Evolutionary conservation across 768 basidiomycete species (phyloP).

Genomic region (Pholiota microspora): DNA sequence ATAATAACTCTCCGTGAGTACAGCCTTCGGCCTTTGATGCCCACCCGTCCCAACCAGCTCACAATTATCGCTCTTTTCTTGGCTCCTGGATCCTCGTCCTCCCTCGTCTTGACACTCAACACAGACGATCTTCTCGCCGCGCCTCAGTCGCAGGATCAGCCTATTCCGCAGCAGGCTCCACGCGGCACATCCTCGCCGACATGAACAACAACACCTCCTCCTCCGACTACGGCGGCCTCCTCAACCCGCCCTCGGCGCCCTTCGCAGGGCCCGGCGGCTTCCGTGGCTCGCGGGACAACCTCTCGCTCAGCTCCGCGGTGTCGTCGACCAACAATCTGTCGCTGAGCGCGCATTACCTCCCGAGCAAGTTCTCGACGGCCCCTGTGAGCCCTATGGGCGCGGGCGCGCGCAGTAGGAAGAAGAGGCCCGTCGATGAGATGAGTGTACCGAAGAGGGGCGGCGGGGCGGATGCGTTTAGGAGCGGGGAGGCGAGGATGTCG

Average conservation of each 20-base stretch:
- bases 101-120: background rate
- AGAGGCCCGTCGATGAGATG: conserved; percentile 26
- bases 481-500: conserved; percentile 51
- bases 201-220: conserved; percentile 20
- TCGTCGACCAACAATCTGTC: conserved; percentile 48
- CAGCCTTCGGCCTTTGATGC: background rate
- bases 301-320: conserved; percentile 27
- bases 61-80: background rate
- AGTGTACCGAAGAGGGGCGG: conserved; percentile 62
- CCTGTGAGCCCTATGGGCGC: conserved; percentile 39
- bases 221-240: conserved; percentile 27
- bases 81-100: background rate
- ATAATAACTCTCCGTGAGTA: conserved; percentile 23
- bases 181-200: conserved; percentile 44
- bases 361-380: conserved; percentile 64
- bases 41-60: too few relatives aligned
- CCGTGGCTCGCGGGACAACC: conserved; percentile 14
- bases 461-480: conserved; percentile 62
- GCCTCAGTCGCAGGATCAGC: conserved; percentile 41
- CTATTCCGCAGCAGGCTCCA: conserved; percentile 45
- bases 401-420: conserved; percentile 31
- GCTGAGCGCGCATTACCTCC: conserved; percentile 72
- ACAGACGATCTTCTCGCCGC: conserved; percentile 28
- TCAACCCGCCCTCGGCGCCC: conserved; percentile 40
- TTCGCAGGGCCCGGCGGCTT: conserved; percentile 25